Evolutionary conservation across 257 asterid genomes (phyloP).

Genomic region (Lithospermum erythrorhizon): DNA sequence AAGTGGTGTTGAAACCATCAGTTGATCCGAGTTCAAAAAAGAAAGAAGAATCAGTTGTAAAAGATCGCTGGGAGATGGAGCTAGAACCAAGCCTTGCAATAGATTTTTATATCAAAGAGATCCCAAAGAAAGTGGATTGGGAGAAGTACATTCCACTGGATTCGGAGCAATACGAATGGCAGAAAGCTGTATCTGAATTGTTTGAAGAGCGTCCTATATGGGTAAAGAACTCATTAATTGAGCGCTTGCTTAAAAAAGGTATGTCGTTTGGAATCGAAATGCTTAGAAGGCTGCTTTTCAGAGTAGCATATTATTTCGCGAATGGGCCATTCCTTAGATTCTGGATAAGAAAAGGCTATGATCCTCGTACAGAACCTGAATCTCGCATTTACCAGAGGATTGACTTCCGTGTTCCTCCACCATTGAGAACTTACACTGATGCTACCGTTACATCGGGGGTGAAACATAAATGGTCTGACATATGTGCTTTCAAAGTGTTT

Average conservation of each 20-base stretch:
- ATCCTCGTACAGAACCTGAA: conserved; percentile 93
- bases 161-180: conserved; percentile 71
- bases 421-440: conserved; percentile 48
- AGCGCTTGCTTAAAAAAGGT: conserved; percentile 51
- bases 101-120: conserved; percentile 71
- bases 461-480: conserved; percentile 68
- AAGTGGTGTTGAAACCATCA: conserved; percentile 59
- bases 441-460: conserved; percentile 36
- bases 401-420: conserved; percentile 71
- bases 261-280: conserved; percentile 30
- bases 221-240: conserved; percentile 61
- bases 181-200: conserved; percentile 56
- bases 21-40: conserved; percentile 40
- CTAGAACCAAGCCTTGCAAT: conserved; percentile 79
- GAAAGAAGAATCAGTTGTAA: conserved; percentile 42
- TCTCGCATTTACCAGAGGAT: conserved; percentile 85
- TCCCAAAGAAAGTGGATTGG: conserved; percentile 91
- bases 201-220: conserved; percentile 88
- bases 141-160: conserved; percentile 48
- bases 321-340: conserved; percentile 84
- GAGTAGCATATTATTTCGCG: conserved; percentile 83
- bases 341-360: conserved; percentile 92
- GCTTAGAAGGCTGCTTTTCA: conserved; percentile 74
- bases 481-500: conserved; percentile 67
- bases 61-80: conserved; percentile 55